Percentiles rank a stretch among this genome's conserved stretches.
Conservation (phyloP, 1,284 basidiomycete genomes). For the Moesziomyces parantarcticus region DNA sequence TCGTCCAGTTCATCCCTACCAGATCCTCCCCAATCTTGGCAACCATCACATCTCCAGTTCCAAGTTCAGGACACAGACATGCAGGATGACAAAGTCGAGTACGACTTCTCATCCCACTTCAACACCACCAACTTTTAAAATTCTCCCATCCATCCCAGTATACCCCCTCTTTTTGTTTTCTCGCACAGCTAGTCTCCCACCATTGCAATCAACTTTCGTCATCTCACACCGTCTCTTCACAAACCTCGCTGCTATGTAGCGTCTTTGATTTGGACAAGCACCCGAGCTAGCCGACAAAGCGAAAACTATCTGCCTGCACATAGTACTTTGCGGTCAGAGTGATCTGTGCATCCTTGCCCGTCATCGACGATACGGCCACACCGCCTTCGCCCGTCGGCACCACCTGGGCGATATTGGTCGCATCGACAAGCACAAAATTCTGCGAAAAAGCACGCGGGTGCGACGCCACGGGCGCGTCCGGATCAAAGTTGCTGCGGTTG, state of each 20-base stretch:
- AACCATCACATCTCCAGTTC: no score
- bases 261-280: not conserved
- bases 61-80: not conserved
- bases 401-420: constrained; percentile 5
- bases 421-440: constrained; percentile 59
- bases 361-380: constrained; percentile 15
- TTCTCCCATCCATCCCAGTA: not conserved
- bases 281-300: constrained; percentile 55
- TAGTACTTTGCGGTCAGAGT: constrained; percentile 52
- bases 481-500: constrained; percentile 43
- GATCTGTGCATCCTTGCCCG: constrained; percentile 37
- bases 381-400: constrained; percentile 22
- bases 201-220: not conserved
- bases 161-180: not conserved
- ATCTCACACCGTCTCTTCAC: not conserved
- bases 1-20: not conserved
- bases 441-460: constrained; percentile 59
- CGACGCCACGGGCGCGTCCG: constrained; percentile 54
- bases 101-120: constrained; percentile 25
- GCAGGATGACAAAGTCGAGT: not conserved
- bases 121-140: constrained; percentile 33
- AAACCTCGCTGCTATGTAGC: no score
- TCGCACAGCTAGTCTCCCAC: not conserved
- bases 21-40: no score
- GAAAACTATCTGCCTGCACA: constrained; percentile 60